These are phyloP conservation scores for Diaporthe sp. DNA, from an alignment of 2,329 filamentous ascomycete genomes.

Conservation along the genomic window DNA sequence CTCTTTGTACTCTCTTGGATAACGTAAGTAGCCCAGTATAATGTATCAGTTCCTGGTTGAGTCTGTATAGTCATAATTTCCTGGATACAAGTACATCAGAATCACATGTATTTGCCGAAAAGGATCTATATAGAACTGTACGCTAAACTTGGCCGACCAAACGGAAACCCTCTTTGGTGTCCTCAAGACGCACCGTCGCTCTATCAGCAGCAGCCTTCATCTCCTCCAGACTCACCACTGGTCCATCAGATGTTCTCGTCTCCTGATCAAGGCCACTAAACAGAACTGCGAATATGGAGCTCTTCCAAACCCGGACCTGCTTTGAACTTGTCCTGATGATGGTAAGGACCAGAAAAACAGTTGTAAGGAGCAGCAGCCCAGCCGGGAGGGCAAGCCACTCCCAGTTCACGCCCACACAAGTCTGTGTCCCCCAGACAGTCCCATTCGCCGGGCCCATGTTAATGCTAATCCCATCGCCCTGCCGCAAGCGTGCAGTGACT, in stretches of 20 bases:
- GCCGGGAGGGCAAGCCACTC: not conserved
- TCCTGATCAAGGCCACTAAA: not conserved
- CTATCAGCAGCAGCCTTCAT: not conserved
- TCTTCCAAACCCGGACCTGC: not conserved
- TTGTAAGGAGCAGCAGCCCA: not conserved
- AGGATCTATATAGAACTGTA: not conserved
- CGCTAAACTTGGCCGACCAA: not conserved
- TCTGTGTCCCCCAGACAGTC: not conserved
- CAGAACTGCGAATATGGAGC: not conserved
- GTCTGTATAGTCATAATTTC: too few species aligned
- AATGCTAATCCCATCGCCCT: not conserved
- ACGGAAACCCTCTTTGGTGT: not conserved
- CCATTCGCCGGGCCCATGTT: not conserved
- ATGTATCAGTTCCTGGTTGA: too few species aligned
- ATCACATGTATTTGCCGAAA: too few species aligned
- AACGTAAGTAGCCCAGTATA: too few species aligned
- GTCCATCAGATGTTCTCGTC: not conserved
- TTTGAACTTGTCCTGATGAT: not conserved
- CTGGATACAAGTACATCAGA: too few species aligned
- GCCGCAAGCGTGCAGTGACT: slow-evolving; percentile 1
- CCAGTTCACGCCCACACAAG: slow-evolving; percentile 7
- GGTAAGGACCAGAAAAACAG: not conserved
- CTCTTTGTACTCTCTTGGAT: too few species aligned
- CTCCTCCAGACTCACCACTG: not conserved
- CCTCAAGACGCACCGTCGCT: not conserved